Base-by-base conservation (phyloP, 2,329 filamentous ascomycete genomes). In the Diaporthe humulicola region DNA sequence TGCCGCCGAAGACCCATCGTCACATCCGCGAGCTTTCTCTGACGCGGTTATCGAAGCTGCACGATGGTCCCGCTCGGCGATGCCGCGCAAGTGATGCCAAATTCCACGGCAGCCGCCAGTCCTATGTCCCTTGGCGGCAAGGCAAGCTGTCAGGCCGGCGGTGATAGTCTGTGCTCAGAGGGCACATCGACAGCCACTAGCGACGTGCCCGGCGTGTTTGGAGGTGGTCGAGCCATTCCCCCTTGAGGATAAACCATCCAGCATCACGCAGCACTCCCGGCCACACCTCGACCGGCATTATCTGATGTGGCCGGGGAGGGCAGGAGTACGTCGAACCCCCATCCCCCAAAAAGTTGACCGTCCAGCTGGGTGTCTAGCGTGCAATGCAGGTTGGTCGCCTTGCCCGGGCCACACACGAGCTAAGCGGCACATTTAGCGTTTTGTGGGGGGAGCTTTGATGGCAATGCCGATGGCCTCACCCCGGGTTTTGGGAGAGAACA, bases 141-240 rank as follows among this genome's bases (percentile, higher is more conserved):
- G 33, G 28, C n/a, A 61, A 42, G 45, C 72, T 25, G 64, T 33
- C 48, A 22, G 14, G 69, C 38, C 54, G 61, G 30, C 28, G 22
- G 54, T 40, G 22, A 22, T 54, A 71, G 56, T 58, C 50, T 71
- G 52, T 73, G 71, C 36, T n/a, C 58, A 67, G 36, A 30, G 25
- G 25, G 25, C n/a, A 30, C 38, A 38, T 40, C 50, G 60, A 54
- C 50, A 14, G n/a, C 50, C 54, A 30, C 57, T 71, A 52, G 70
- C 70, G n/a, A 61, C 30, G 12, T 48, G 45, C 19, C 52, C 71
- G 40, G 38, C 38, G n/a, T 38, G 40, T 67, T 58, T 70, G 40
- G 52, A 7, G 9, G 17, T 19, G 61, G 40, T 70, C 76, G 75
- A 77, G 50, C 76, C 56, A 33, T 71, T 61, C 56, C 45, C 10